Percentiles rank a stretch among this genome's conserved stretches.
Evolutionary conservation across 106 monocot genomes (phyloP).

Genomic region (Dioscorea alata): DNA sequence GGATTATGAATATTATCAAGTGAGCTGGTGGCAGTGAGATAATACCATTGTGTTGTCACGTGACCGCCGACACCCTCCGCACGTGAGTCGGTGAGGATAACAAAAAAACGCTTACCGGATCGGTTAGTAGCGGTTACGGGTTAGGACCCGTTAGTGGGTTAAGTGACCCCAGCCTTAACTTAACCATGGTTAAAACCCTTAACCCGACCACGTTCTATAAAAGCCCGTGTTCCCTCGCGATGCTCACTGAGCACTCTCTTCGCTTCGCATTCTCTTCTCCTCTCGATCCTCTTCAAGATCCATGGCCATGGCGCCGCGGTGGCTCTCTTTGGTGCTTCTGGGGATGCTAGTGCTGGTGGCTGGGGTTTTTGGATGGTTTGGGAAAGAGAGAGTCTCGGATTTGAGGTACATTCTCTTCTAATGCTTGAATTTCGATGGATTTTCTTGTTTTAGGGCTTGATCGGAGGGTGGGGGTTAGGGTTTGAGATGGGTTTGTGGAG

Average conservation of each 20-base stretch:
- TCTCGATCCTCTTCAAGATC: not conserved
- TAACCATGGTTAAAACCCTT: not conserved
- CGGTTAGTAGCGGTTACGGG: slow-evolving; percentile 1
- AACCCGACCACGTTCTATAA: not conserved
- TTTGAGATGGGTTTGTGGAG: not conserved
- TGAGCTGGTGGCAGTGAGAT: not conserved
- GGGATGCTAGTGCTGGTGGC: slow-evolving; percentile 1
- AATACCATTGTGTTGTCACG: not conserved
- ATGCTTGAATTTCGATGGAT: not conserved
- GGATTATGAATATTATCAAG: not conserved
- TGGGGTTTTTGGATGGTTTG: slow-evolving; percentile 4
- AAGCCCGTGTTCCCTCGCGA: not conserved
- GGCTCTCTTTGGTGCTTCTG: not conserved
- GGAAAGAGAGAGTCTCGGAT: slow-evolving; percentile 2
- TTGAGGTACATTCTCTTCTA: slow-evolving; percentile 4
- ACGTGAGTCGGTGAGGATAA: not conserved
- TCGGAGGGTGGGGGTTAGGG: not conserved
- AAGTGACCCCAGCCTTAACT: not conserved
- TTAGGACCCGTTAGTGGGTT: not conserved
- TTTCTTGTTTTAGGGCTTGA: not conserved
- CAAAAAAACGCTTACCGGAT: not conserved
- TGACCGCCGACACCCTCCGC: not conserved
- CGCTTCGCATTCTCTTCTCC: not conserved
- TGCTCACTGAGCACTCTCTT: not conserved
- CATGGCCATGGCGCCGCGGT: not conserved